phyloP scores from a whole-genome alignment of 1,284 basidiomycete genomes.

The Calocybe gambosa region DNA sequence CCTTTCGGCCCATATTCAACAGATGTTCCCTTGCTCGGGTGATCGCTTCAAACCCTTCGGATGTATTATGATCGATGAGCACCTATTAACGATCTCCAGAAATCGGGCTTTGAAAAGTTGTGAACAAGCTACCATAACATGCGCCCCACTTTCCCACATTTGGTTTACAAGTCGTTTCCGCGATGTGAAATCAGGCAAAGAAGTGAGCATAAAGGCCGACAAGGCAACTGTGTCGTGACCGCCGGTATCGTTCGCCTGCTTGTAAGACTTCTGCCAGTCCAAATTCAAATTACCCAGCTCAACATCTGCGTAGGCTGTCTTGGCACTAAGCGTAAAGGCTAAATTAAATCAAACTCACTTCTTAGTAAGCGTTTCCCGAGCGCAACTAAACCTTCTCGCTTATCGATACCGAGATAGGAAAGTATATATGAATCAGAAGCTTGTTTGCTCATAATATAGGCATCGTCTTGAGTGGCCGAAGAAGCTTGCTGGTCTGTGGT shows the following conservation, averaged over 20 bases:
- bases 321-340: not conserved
- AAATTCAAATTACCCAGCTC: slow-evolving; percentile 37
- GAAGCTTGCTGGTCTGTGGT: not conserved
- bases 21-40: slow-evolving; percentile 81
- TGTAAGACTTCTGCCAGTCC: slow-evolving; percentile 54
- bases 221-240: slow-evolving; percentile 64
- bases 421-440: slow-evolving; percentile 45
- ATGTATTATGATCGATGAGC: slow-evolving; percentile 81
- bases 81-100: slow-evolving; percentile 57
- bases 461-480: not conserved
- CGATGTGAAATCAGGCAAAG: slow-evolving; percentile 55
- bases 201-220: slow-evolving; percentile 81
- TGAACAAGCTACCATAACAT: slow-evolving; percentile 52
- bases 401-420: slow-evolving; percentile 66
- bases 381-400: slow-evolving; percentile 56
- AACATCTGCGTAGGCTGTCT: slow-evolving; percentile 36
- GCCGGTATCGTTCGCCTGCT: slow-evolving; percentile 35
- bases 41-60: slow-evolving; percentile 74
- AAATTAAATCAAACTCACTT: slow-evolving; percentile 31
- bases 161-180: slow-evolving; percentile 70
- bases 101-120: not conserved
- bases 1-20: slow-evolving; percentile 60
- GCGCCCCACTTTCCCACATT: slow-evolving; percentile 88
- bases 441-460: slow-evolving; percentile 29
- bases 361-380: slow-evolving; percentile 60